Conservation (phyloP, 768 basidiomycete genomes). For the Serendipita sp. region DNA sequence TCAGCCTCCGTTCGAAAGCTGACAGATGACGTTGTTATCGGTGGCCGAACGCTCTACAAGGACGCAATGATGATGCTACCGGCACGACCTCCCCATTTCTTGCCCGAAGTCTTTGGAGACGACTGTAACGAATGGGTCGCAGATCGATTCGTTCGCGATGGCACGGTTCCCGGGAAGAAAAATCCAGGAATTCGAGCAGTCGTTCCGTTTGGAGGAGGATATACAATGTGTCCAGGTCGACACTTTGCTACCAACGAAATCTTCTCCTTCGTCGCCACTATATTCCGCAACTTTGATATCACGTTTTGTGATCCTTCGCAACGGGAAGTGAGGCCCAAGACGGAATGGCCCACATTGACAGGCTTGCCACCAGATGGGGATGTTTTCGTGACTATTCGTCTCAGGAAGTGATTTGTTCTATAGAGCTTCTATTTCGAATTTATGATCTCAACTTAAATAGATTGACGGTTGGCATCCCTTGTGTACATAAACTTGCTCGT, state of each 20-base stretch:
- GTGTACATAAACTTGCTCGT: too few relatives aligned
- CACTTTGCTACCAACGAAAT: background rate
- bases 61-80: background rate
- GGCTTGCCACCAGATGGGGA: background rate
- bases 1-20: background rate
- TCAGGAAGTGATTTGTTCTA: too few relatives aligned
- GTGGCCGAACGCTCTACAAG: slow-evolving; percentile 1
- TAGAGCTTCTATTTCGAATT: too few relatives aligned
- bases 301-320: background rate
- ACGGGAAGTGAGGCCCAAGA: background rate
- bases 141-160: background rate
- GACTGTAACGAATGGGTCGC: background rate
- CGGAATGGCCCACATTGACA: background rate
- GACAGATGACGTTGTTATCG: background rate
- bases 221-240: background rate
- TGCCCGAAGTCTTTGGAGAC: background rate
- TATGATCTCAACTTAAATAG: too few relatives aligned
- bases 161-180: background rate
- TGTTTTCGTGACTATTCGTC: background rate
- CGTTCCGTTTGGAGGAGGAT: background rate
- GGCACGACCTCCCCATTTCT: background rate
- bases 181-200: background rate
- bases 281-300: background rate
- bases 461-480: too few relatives aligned
- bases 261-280: background rate